Evolutionary conservation across 2,329 filamentous ascomycete genomes (phyloP).

Genomic region (Pseudocercospora eumusae): DNA sequence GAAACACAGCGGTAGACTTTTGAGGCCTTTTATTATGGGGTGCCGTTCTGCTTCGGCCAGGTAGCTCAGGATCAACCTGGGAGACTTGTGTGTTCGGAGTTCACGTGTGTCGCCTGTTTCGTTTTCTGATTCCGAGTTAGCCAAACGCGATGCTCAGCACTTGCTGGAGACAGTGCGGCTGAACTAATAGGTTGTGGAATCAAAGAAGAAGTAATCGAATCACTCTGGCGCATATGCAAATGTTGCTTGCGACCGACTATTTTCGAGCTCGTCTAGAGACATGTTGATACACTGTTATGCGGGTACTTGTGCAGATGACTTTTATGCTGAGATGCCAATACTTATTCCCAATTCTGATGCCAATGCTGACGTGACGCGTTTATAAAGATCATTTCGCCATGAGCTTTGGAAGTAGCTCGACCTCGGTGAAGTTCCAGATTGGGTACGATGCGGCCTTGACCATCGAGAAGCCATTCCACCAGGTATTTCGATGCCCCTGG

Average conservation of each 20-base stretch:
- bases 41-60: too few species aligned
- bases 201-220: too few species aligned
- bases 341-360: neutral
- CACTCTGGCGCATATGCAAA: neutral
- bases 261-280: neutral
- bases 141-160: too few species aligned
- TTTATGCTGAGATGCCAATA: neutral
- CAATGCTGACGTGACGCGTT: neutral
- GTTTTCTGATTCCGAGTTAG: neutral
- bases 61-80: too few species aligned
- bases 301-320: neutral
- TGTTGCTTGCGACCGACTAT: neutral
- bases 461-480: conserved; percentile 37
- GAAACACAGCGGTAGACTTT: too few species aligned
- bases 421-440: conserved; percentile 39
- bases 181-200: too few species aligned
- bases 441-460: conserved; percentile 37
- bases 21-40: too few species aligned
- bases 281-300: neutral
- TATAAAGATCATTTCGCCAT: neutral
- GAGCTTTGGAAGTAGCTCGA: conserved; percentile 19
- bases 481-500: conserved; percentile 35
- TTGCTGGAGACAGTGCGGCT: too few species aligned
- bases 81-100: neutral
- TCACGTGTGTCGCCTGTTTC: neutral